These are phyloP conservation scores for Apiospora marii DNA, from an alignment of 2,329 filamentous ascomycete species.

Conservation along the genomic window DNA sequence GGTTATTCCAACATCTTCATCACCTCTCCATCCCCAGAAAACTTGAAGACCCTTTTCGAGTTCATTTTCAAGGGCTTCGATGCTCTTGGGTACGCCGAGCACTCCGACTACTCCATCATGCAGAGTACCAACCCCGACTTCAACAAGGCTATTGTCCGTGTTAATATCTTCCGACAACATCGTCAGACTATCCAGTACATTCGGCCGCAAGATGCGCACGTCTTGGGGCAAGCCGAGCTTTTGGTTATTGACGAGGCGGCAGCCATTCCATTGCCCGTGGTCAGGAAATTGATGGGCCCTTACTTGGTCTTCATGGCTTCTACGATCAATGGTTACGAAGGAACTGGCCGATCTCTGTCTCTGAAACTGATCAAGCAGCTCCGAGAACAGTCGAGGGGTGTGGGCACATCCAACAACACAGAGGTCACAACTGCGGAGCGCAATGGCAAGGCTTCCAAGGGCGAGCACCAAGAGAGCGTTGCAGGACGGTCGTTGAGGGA, in stretches of 20 bases:
- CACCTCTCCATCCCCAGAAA: slow-evolving; percentile 96
- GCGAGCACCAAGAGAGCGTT: slow-evolving; percentile 62
- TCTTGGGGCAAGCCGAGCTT: slow-evolving; percentile 92
- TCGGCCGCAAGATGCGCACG: slow-evolving; percentile 93
- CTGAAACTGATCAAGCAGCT: slow-evolving; percentile 97
- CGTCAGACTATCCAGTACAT: slow-evolving; percentile 99
- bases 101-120: slow-evolving; percentile 96
- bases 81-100: slow-evolving; percentile 89
- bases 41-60: slow-evolving; percentile 97
- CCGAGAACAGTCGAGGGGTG: slow-evolving; percentile 81
- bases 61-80: slow-evolving; percentile 99
- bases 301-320: slow-evolving; percentile 99
- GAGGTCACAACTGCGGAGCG: slow-evolving; percentile 72
- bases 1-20: slow-evolving; percentile 99
- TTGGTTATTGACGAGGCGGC: slow-evolving; percentile 97
- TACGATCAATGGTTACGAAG: slow-evolving; percentile 98
- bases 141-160: slow-evolving; percentile 97
- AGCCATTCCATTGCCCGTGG: slow-evolving; percentile 91
- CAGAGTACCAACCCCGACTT: slow-evolving; percentile 98
- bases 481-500: slow-evolving; percentile 85
- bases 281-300: slow-evolving; percentile 92
- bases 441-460: slow-evolving; percentile 76
- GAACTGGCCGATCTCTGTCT: slow-evolving; percentile 92
- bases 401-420: slow-evolving; percentile 59
- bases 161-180: slow-evolving; percentile 94